Base-by-base conservation (phyloP, 1,284 basidiomycete species). In the Rhodotorula sp. region DNA sequence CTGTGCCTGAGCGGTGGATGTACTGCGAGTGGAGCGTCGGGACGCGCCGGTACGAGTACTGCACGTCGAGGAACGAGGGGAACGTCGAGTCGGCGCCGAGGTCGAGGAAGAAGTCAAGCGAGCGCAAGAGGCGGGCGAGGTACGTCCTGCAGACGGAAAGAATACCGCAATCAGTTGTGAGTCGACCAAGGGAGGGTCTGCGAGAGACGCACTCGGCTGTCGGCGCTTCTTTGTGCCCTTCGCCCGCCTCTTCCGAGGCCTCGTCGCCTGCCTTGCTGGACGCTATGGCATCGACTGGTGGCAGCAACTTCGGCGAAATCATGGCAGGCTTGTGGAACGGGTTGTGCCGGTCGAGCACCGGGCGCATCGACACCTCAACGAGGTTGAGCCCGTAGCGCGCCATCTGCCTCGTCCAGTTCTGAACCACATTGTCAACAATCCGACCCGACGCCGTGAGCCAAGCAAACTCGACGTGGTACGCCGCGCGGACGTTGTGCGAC, bases 401-500 rank as follows among this genome's bases (percentile, higher is more conserved):
- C 49, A 97, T 91, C 1, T 88, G 87, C 48, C 91, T 86, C 61
- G 88, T 89, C 91, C 94, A 97, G 64, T 88, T 86, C 54, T 91
- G 88, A 16, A 98, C 85, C 52, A 90, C 85, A 77, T 97, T 93
- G 75, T 99, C 96, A 70, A 99, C 91, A 74, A 91, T 90, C n/a
- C 92, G 88, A n/a, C 93, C 92, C 0, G 93, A 95, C 0, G 94
- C 92, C 14, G 93, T 94, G 41, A 98, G 89, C 96, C 97, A 99
- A 77, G 98, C 93, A 55, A 99, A 85, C 81, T 99, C 95, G 78
- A 97, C 93, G 82, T 97, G 93, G 83, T 95, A 95, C 67, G 92
- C 92, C 54, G 90, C 95, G 23, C 86, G 87, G 0, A 92, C 90
- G 79, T 96, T 96, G 81, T 97, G 93, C 64, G 94, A 91, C 69